Evolutionary conservation across 2,329 filamentous ascomycete species (phyloP).

Genomic region (Stagonosporopsis rhizophila): DNA sequence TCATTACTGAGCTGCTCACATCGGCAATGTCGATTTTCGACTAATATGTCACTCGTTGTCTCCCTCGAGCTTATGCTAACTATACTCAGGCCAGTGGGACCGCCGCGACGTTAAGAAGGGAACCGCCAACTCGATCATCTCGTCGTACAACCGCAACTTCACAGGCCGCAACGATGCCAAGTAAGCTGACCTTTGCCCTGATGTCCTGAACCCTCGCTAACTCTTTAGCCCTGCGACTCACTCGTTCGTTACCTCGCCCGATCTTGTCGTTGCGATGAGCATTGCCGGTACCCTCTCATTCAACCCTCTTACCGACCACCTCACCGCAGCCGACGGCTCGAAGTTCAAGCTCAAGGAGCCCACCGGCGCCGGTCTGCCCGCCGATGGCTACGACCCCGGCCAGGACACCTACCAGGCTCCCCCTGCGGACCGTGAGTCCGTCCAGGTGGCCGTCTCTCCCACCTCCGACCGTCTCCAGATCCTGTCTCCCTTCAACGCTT

Average conservation of each 20-base stretch:
- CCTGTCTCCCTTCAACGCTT: constrained; percentile 81
- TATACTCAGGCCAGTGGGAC: constrained; percentile 75
- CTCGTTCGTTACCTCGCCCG: constrained; percentile 90
- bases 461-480: constrained; percentile 93
- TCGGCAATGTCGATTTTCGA: neutral
- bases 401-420: constrained; percentile 96
- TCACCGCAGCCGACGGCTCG: constrained; percentile 69
- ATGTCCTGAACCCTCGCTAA: neutral
- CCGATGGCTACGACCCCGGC: constrained; percentile 85
- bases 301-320: constrained; percentile 74
- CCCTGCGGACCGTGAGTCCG: constrained; percentile 74
- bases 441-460: constrained; percentile 84
- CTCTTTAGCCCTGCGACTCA: constrained; percentile 68
- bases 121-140: constrained; percentile 93
- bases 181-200: neutral
- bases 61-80: constrained; percentile 2
- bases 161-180: constrained; percentile 97
- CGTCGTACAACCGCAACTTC: constrained; percentile 99
- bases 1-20: no score
- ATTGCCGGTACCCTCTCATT: constrained; percentile 87
- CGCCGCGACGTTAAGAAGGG: constrained; percentile 94
- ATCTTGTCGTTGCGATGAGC: constrained; percentile 85
- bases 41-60: neutral
- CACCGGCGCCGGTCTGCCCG: constrained; percentile 80
- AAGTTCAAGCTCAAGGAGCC: constrained; percentile 89